Conservation (phyloP, 2,329 filamentous ascomycete genomes). For the Xenosphaeropsis pyriputrescens region DNA sequence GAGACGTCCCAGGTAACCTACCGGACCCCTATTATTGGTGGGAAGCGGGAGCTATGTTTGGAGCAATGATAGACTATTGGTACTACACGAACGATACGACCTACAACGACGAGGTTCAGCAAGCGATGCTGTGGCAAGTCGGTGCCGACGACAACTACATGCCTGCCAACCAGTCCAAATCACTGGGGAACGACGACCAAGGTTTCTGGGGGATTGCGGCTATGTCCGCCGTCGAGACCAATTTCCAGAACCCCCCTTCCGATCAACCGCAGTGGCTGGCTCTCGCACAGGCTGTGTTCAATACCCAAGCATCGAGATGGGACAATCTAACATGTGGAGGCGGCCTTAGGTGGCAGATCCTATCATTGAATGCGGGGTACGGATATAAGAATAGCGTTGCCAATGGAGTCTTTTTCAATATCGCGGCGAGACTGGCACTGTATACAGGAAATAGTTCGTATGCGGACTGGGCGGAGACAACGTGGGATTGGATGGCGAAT, state of each 20-base stretch:
- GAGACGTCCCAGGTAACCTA: conserved; percentile 33
- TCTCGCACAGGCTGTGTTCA: conserved; percentile 67
- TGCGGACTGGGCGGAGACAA: conserved; percentile 59
- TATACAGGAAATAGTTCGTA: conserved; percentile 71
- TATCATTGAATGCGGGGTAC: conserved; percentile 66
- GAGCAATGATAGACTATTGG: conserved; percentile 60
- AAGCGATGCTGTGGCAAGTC: conserved; percentile 60
- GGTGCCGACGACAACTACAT: conserved; percentile 62
- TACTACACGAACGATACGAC: conserved; percentile 56
- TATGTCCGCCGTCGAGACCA: conserved; percentile 55
- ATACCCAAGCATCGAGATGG: conserved; percentile 61
- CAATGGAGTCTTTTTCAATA: conserved; percentile 44
- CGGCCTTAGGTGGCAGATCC: conserved; percentile 75
- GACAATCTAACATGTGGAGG: conserved; percentile 50
- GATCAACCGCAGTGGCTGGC: conserved; percentile 50
- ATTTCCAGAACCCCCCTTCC: conserved; percentile 37
- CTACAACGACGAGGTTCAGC: conserved; percentile 36
- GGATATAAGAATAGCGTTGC: conserved; percentile 59
- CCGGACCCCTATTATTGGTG: conserved; percentile 36
- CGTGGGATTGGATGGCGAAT: conserved; percentile 52
- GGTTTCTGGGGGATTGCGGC: conserved; percentile 58
- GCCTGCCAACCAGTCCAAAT: conserved; percentile 52
- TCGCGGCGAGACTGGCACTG: conserved; percentile 51
- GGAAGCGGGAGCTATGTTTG: conserved; percentile 54
- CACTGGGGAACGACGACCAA: conserved; percentile 56